Evolutionary conservation across 768 basidiomycete species (phyloP), one percentile per base, ranked within the genome.

Genomic region (Scleroderma bovista): DNA sequence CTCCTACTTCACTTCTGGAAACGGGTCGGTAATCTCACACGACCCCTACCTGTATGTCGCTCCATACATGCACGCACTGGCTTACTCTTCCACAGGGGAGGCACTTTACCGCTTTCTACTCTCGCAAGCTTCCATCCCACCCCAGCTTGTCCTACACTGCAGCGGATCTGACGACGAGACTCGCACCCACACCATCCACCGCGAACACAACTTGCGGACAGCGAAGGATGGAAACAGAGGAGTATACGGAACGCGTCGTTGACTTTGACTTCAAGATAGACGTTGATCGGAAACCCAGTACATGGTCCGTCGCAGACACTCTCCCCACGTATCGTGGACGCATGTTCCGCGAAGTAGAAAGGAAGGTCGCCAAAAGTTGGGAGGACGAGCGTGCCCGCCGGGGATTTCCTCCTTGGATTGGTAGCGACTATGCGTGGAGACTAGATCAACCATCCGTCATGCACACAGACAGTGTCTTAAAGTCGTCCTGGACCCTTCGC

Each of bases 41-140:
- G 88, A 89, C 57, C 68, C 62, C 6, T 83, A 86, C 59, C 55
- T 83, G 84, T 72, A 48, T 26, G 70, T 60, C 47, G 17, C 43
- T 31, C 39, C 20, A 20, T 2, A 11, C 17, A 52, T 40, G 46
- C 59, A 13, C 17, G 26, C 39, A 57, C 50, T 29, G n/a, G n/a
- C n/a, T n/a, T n/a, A n/a, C n/a, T n/a, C n/a, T 40, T 7, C 46
- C 51, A 10, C 47, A 84, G 84, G 84, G 39, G 84, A 85, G 58
- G 81, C 83, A 0, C 73, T 89, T 22, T 88, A 86, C 62, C 79
- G 85, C 50, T 91, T n/a, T n/a, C n/a, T 91, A 16, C 75, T 87
- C 20, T 72, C 73, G 4, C 79, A 84, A 47, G 73, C 82, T 2
- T 62, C 57, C 29, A 65, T 57, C 2, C 70, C 68, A 2, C 84